Conservation (phyloP, 2,329 filamentous ascomycete genomes). For the Penicillium crustosum region DNA sequence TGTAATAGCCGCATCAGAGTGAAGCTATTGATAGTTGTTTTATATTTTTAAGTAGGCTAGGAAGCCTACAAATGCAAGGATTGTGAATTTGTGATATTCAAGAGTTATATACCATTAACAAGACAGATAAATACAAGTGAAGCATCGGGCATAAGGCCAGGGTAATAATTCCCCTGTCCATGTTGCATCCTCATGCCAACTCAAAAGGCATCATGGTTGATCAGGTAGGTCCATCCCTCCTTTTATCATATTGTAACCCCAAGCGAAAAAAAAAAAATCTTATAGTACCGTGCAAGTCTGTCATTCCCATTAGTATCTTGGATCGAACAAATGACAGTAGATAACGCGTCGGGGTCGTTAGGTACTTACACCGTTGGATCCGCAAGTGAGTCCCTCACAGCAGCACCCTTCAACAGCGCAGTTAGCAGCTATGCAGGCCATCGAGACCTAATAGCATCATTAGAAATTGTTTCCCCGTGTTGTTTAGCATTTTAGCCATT, state of each 20-base stretch:
- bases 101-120: constrained; percentile 4
- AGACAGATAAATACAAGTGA: neutral
- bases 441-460: neutral
- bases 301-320: neutral
- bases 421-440: constrained; percentile 4
- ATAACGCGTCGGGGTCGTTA: neutral
- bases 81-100: neutral
- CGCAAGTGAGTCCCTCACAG: constrained; percentile 8
- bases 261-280: neutral
- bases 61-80: neutral
- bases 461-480: neutral
- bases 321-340: neutral
- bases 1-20: neutral
- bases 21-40: neutral
- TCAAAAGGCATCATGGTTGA: neutral
- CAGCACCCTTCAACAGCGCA: constrained; percentile 3
- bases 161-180: neutral
- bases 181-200: neutral
- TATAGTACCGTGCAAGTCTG: constrained; percentile 4
- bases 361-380: constrained; percentile 7
- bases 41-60: neutral
- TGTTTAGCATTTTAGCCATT: neutral
- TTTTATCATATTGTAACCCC: neutral
- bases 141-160: neutral
- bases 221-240: neutral